These are phyloP conservation scores for Collybia sp. DNA, from an alignment of 768 basidiomycete species.

Conservation along the genomic window DNA sequence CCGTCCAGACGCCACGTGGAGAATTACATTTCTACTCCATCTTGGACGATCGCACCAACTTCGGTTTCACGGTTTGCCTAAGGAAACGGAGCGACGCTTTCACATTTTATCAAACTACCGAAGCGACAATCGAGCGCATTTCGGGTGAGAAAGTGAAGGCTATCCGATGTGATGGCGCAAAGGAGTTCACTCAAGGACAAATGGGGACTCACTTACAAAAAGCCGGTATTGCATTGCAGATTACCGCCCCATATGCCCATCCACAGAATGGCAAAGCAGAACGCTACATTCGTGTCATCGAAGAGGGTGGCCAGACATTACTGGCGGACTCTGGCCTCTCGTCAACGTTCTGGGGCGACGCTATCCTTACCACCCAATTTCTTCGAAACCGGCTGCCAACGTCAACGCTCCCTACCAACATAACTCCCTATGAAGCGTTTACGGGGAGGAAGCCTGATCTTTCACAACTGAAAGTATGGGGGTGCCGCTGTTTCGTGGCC, in stretches of 20 bases:
- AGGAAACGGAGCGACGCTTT: too few relatives aligned
- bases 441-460: slow-evolving; percentile 20
- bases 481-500: slow-evolving; percentile 16
- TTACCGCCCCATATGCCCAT: background rate
- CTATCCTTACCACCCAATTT: slow-evolving; percentile 12
- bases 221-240: slow-evolving; percentile 5
- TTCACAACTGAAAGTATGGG: slow-evolving; percentile 20
- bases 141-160: background rate
- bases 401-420: slow-evolving; percentile 10
- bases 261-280: slow-evolving; percentile 5
- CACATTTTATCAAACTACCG: background rate
- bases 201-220: background rate
- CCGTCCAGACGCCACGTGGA: slow-evolving; percentile 5
- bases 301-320: background rate
- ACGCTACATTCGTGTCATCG: background rate
- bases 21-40: slow-evolving; percentile 7
- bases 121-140: background rate
- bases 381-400: slow-evolving; percentile 16
- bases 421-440: slow-evolving; percentile 14
- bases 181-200: background rate
- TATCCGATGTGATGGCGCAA: background rate
- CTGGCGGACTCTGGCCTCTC: slow-evolving; percentile 10
- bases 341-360: slow-evolving; percentile 17
- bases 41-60: slow-evolving; percentile 16
- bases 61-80: too few relatives aligned